Conservation (phyloP, 768 basidiomycete species). For the Hericium erinaceus region DNA sequence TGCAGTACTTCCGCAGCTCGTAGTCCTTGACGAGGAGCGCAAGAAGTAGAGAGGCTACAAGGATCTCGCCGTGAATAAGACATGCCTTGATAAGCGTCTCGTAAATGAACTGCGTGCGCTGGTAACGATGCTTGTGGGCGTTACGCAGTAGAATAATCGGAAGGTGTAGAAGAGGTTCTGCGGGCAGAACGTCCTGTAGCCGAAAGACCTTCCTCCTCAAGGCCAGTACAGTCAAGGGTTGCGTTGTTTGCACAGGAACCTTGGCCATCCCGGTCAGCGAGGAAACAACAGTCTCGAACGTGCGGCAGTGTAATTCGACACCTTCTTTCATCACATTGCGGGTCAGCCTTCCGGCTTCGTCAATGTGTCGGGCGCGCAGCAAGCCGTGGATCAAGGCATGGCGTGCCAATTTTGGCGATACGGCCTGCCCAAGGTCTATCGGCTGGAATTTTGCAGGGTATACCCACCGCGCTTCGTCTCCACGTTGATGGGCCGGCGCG, state of each 20-base stretch:
- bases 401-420: conserved; percentile 51
- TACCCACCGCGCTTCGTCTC: conserved; percentile 2
- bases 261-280: conserved; percentile 1
- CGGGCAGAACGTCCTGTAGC: conserved; percentile 27
- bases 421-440: conserved; percentile 37
- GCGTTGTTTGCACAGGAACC: background rate
- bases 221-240: background rate
- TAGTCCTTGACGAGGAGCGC: conserved; percentile 56
- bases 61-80: conserved; percentile 69
- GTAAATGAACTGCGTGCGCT: conserved; percentile 53
- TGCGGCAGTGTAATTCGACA: conserved; percentile 37
- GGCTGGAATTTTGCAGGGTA: conserved; percentile 27
- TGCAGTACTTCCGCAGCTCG: conserved; percentile 26
- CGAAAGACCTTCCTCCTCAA: conserved; percentile 11
- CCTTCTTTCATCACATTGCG: conserved; percentile 45
- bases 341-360: conserved; percentile 41
- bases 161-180: conserved; percentile 33
- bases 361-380: conserved; percentile 38
- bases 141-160: conserved; percentile 44
- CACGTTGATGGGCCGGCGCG: conserved; percentile 10
- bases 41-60: conserved; percentile 66
- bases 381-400: conserved; percentile 61
- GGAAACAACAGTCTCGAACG: conserved; percentile 38
- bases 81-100: conserved; percentile 51
- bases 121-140: conserved; percentile 46